A percentile compares a stretch with the other conserved stretches of the same genome.
Evolutionary conservation across 768 basidiomycete genomes (phyloP).

Genomic region (Calocybe cyanea): DNA sequence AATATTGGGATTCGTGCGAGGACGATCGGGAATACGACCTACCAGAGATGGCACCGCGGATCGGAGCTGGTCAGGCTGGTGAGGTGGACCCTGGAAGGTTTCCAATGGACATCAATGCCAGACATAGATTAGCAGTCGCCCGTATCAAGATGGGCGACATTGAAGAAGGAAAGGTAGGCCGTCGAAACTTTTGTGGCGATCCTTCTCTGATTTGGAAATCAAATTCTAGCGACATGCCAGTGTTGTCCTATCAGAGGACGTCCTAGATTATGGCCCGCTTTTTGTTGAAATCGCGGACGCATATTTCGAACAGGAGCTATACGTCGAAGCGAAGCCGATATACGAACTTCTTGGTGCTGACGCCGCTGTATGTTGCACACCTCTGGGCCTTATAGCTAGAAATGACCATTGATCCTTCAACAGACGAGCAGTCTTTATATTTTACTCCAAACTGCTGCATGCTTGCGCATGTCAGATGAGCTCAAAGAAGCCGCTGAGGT

Average conservation of each 20-base stretch:
- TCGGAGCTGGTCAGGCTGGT: slow-evolving; percentile 32
- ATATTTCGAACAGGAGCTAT: slow-evolving; percentile 72
- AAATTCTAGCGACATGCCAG: slow-evolving; percentile 66
- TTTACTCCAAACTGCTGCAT: slow-evolving; percentile 75
- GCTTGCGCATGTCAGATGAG: slow-evolving; percentile 74
- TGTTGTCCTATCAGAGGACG: slow-evolving; percentile 66
- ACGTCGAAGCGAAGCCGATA: slow-evolving; percentile 73
- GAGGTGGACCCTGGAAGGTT: slow-evolving; percentile 55
- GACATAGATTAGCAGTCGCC: slow-evolving; percentile 81
- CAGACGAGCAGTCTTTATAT: slow-evolving; percentile 75
- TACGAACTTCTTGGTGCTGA: slow-evolving; percentile 77
- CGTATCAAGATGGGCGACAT: slow-evolving; percentile 76
- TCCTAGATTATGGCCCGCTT: slow-evolving; percentile 70
- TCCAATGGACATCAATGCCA: slow-evolving; percentile 68
- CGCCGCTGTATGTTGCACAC: slow-evolving; percentile 50
- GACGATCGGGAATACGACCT: slow-evolving; percentile 91
- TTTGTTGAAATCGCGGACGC: slow-evolving; percentile 86
- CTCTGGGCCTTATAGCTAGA: too few relatives aligned
- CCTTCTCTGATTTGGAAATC: not conserved
- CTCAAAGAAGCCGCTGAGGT: slow-evolving; percentile 76
- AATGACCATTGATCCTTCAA: not conserved
- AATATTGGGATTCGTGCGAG: slow-evolving; percentile 74
- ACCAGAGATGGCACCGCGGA: slow-evolving; percentile 25
- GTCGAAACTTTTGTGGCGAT: not conserved
- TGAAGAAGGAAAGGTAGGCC: slow-evolving; percentile 75